Evolutionary conservation across 2,329 filamentous ascomycete genomes (phyloP).

Genomic region (Chrysoporthe puriensis): DNA sequence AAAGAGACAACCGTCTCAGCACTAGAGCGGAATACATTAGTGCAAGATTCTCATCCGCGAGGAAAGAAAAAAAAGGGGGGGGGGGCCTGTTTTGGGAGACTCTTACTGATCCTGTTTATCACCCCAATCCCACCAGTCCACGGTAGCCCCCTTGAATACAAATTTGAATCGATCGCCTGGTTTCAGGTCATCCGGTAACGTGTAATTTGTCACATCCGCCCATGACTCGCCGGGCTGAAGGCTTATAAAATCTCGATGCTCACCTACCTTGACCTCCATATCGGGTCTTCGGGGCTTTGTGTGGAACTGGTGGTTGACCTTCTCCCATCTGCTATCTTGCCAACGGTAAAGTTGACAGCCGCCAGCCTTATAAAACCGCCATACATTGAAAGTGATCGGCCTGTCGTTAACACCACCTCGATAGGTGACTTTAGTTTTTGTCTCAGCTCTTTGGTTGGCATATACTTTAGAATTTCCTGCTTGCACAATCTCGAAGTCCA

Average conservation of each 20-base stretch:
- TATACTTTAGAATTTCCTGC: neutral
- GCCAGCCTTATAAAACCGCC: neutral
- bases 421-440: neutral
- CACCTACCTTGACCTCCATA: neutral
- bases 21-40: neutral
- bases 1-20: neutral
- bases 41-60: too few relatives aligned
- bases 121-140: slow-evolving; percentile 6
- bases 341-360: neutral
- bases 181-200: neutral
- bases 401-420: neutral
- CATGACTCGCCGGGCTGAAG: neutral
- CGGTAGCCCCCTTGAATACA: neutral
- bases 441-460: neutral
- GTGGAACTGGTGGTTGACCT: neutral
- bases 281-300: neutral
- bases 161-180: neutral
- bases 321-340: neutral
- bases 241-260: neutral
- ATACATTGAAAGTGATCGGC: neutral
- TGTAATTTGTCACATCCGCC: neutral
- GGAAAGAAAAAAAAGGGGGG: neutral
- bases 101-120: neutral
- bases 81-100: neutral
- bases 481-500: neutral